A percentile compares a stretch with the other conserved stretches of the same genome.
These are phyloP conservation scores for Linnemannia zychae DNA, from an alignment of 192 early-diverging fungal species.

Conservation along the genomic window DNA sequence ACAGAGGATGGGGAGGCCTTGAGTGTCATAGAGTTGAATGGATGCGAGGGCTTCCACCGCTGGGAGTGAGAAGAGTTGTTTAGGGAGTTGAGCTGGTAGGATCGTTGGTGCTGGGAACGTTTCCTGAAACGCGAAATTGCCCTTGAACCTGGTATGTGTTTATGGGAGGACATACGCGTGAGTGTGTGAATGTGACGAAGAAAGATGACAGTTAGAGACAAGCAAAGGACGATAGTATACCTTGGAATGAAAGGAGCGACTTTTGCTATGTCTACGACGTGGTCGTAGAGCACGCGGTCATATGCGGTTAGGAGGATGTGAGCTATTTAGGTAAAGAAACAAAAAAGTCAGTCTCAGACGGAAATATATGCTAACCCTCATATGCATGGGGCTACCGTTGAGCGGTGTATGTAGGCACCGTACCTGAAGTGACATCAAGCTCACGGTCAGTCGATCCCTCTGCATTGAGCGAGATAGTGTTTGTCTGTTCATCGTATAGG, in stretches of 20 bases:
- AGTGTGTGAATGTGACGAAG: background rate
- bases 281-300: slow-evolving; percentile 45
- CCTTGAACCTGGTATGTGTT: slow-evolving; percentile 23
- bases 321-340: slow-evolving; percentile 1
- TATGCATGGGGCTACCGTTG: too few relatives aligned
- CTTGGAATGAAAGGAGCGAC: slow-evolving; percentile 2
- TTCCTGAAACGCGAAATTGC: slow-evolving; percentile 39
- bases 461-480: slow-evolving; percentile 33
- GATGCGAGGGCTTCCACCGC: slow-evolving; percentile 41
- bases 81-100: slow-evolving; percentile 29
- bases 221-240: background rate
- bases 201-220: background rate
- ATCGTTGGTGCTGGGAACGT: slow-evolving; percentile 28
- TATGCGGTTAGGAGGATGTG: slow-evolving; percentile 35
- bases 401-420: too few relatives aligned
- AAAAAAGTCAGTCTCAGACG: background rate
- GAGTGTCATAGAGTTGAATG: slow-evolving; percentile 34
- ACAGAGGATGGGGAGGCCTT: slow-evolving; percentile 31
- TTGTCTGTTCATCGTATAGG: slow-evolving; percentile 28
- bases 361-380: too few relatives aligned
- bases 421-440: slow-evolving; percentile 35
- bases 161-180: background rate
- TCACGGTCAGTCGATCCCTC: slow-evolving; percentile 31
- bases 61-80: slow-evolving; percentile 43
- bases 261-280: slow-evolving; percentile 22